Conservation (phyloP, 164 flowering plant genomes). For the Aristolochia contorta region DNA sequence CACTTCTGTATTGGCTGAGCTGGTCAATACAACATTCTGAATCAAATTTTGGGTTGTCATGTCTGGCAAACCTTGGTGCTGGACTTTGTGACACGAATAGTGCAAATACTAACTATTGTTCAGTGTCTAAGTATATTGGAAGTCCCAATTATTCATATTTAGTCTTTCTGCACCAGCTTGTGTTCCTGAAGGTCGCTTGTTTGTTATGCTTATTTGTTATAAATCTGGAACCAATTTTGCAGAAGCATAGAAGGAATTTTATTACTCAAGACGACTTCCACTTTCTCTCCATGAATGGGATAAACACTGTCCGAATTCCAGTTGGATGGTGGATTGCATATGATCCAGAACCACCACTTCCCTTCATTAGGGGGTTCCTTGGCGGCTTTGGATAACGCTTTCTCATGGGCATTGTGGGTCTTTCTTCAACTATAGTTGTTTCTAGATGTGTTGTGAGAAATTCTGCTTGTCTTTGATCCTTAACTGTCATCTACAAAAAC, state of each 20-base stretch:
- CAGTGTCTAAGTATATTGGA: neutral
- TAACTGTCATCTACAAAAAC: neutral
- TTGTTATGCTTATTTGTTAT: neutral
- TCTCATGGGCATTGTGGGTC: slow-evolving; percentile 88
- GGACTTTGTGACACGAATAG: neutral
- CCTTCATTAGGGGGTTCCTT: slow-evolving; percentile 64
- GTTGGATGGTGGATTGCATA: slow-evolving; percentile 96
- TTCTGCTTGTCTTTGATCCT: neutral
- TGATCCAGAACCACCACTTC: slow-evolving; percentile 80
- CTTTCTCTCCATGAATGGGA: slow-evolving; percentile 56
- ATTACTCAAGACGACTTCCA: slow-evolving; percentile 47
- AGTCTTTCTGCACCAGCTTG: neutral
- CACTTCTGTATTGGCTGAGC: too few relatives aligned
- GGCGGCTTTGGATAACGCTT: slow-evolving; percentile 77
- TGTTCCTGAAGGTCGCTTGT: neutral
- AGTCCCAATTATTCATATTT: neutral
- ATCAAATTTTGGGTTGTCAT: too few relatives aligned
- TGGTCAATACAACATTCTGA: too few relatives aligned
- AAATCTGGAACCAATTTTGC: slow-evolving; percentile 21
- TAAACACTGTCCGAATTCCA: slow-evolving; percentile 83
- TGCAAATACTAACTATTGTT: neutral
- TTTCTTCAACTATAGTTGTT: slow-evolving; percentile 14
- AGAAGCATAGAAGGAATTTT: slow-evolving; percentile 57
- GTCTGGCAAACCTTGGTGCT: too few relatives aligned
- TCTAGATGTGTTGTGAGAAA: neutral